Conservation (phyloP, 805 yeast genomes). For the Schizosaccharomyces osmophilus region DNA sequence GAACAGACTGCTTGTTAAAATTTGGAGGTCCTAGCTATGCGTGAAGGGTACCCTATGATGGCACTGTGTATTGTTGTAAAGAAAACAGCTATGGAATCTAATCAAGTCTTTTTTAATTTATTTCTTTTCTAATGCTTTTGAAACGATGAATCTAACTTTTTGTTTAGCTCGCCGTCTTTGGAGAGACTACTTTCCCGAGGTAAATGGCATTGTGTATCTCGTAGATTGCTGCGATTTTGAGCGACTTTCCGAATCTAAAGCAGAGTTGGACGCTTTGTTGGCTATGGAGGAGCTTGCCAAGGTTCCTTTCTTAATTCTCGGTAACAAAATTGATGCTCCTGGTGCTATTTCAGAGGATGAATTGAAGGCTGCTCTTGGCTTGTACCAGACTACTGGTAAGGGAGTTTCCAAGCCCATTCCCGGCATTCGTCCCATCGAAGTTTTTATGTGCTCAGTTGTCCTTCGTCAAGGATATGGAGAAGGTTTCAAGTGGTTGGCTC, state of each 20-base stretch:
- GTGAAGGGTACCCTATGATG: no score
- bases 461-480: constrained; percentile 98
- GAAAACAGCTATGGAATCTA: not conserved
- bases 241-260: constrained; percentile 82
- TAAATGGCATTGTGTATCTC: constrained; percentile 82
- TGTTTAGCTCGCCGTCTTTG: constrained; percentile 74
- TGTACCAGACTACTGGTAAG: constrained; percentile 77
- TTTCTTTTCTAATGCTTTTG: no score
- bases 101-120: not conserved
- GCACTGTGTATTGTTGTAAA: no score
- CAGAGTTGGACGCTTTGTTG: constrained; percentile 79
- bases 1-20: no score
- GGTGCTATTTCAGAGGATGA: constrained; percentile 88
- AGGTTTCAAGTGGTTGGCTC: constrained; percentile 94
- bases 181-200: constrained; percentile 99
- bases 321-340: constrained; percentile 89
- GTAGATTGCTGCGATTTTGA: constrained; percentile 95
- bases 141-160: not conserved
- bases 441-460: constrained; percentile 92
- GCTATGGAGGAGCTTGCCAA: constrained; percentile 70
- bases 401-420: constrained; percentile 36
- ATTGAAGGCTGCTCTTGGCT: constrained; percentile 68
- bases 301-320: constrained; percentile 83
- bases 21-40: not conserved
- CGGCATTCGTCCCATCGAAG: constrained; percentile 72